Percentiles rank a stretch among this genome's conserved stretches.
These are phyloP conservation scores for Adansonia rubrostipa DNA, from an alignment of 441 rosid genomes.

Conservation along the genomic window DNA sequence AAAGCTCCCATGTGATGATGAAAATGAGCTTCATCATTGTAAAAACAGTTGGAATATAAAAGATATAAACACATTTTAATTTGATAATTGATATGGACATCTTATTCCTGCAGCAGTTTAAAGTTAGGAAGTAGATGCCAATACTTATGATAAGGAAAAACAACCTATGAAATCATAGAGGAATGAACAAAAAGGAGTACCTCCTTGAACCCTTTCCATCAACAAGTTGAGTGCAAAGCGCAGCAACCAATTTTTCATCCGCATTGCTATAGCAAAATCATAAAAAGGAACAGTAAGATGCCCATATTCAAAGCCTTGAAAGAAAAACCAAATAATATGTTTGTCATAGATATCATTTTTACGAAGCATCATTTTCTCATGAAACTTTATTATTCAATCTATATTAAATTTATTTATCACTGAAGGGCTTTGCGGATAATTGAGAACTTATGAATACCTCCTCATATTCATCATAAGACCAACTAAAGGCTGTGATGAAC, in stretches of 20 bases:
- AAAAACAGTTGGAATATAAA: background rate
- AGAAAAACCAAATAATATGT: conserved; percentile 22
- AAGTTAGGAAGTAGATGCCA: background rate
- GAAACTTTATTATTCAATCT: background rate
- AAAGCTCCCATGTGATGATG: background rate
- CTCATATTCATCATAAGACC: conserved; percentile 99
- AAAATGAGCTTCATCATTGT: conserved; percentile 7
- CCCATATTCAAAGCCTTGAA: conserved; percentile 24
- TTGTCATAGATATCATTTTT: background rate
- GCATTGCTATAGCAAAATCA: conserved; percentile 58
- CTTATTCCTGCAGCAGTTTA: background rate
- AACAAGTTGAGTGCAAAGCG: conserved; percentile 73
- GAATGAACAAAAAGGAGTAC: conserved; percentile 41
- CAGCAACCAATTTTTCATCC: conserved; percentile 97
- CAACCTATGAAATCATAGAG: background rate
- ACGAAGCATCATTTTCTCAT: conserved; percentile 1
- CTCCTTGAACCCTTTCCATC: conserved; percentile 57
- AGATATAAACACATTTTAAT: background rate
- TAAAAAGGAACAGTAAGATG: conserved; percentile 15
- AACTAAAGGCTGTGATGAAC: conserved; percentile 97
- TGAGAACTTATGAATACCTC: conserved; percentile 59
- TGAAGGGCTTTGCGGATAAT: conserved; percentile 2
- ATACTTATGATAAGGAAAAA: background rate
- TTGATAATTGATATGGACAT: background rate
- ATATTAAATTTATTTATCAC: conserved; percentile 5